Evolutionary conservation across 257 asterid genomes (phyloP), one percentile per base, ranked within the genome.

Genomic region (Apocynum venetum): DNA sequence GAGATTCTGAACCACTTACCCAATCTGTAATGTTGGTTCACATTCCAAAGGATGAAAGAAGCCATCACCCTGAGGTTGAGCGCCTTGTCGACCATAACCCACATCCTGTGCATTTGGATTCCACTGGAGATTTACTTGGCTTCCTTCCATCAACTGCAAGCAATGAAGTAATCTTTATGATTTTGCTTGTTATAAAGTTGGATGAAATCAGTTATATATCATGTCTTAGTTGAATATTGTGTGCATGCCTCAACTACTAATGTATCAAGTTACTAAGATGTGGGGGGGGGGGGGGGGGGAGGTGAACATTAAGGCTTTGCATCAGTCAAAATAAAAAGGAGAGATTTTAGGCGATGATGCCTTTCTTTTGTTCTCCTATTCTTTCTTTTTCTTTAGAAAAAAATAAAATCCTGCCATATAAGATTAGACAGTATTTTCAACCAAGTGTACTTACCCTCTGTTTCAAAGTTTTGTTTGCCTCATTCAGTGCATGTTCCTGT

Each of bases 21-120:
- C 97, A 55, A 96, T 96, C 75, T 96, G 99, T 76, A 96, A 90
- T 77, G 97, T 94, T 71, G 98, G 97, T 85, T 93, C 97, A 78
- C 96, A 89, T 4, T 96, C 96, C 73, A 96, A 86, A 43, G 89
- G 97, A 83, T 96, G 98, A 81, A 83, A 93, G 76, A 96, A 93
- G 40, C 81, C 94, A 71, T 91, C 91, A 6, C 86, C 85, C 60
- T 85, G 94, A 80, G 91, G 79, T 5, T 91, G 97, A 82, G 83
- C 60, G 35, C 77, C 77, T 73, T 86, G 95, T 74, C 92, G 80
- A 52, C 96, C 97, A 77, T 87, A 93, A 19, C 84, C 96, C 51
- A 89, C 82, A 77, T 95, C 96, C 48, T 91, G 90, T 43, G 84
- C 86, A 81, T 88, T 89, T 52, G 89, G 93, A 77, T 91, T 88